Evolutionary conservation across 2,329 filamentous ascomycete genomes (phyloP).

Genomic region (Epichloe glyceriae): DNA sequence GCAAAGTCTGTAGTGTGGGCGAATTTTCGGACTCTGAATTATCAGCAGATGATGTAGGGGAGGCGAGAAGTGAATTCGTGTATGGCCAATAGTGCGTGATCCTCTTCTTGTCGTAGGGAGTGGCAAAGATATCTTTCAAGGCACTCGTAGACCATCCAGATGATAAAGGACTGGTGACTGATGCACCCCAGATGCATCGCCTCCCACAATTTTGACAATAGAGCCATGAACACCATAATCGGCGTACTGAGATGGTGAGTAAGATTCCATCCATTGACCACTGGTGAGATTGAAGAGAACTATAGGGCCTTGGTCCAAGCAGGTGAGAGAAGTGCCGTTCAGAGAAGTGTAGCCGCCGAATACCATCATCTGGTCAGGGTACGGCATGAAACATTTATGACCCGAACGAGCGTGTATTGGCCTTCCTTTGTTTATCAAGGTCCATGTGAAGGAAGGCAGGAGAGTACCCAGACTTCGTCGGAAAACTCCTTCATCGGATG

Average conservation of each 20-base stretch:
- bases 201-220: constrained; percentile 55
- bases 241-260: constrained; percentile 49
- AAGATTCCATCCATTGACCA: constrained; percentile 55
- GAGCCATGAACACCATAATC: constrained; percentile 57
- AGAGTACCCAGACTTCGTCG: constrained; percentile 71
- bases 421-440: constrained; percentile 35
- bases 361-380: constrained; percentile 69
- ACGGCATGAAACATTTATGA: constrained; percentile 62
- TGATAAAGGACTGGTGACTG: constrained; percentile 47
- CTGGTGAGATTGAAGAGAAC: constrained; percentile 62
- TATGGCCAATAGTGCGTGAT: constrained; percentile 52
- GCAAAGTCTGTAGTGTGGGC: constrained; percentile 1
- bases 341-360: constrained; percentile 50
- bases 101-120: constrained; percentile 40
- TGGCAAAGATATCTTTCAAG: constrained; percentile 41
- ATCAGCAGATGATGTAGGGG: background rate
- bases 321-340: constrained; percentile 19
- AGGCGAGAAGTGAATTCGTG: constrained; percentile 10
- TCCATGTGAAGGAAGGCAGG: constrained; percentile 76
- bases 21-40: background rate
- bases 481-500: constrained; percentile 24
- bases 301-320: constrained; percentile 39
- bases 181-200: constrained; percentile 56
- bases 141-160: constrained; percentile 38
- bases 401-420: constrained; percentile 49